Conservation (phyloP, 306 rosid genomes). For the Prunus armeniaca region DNA sequence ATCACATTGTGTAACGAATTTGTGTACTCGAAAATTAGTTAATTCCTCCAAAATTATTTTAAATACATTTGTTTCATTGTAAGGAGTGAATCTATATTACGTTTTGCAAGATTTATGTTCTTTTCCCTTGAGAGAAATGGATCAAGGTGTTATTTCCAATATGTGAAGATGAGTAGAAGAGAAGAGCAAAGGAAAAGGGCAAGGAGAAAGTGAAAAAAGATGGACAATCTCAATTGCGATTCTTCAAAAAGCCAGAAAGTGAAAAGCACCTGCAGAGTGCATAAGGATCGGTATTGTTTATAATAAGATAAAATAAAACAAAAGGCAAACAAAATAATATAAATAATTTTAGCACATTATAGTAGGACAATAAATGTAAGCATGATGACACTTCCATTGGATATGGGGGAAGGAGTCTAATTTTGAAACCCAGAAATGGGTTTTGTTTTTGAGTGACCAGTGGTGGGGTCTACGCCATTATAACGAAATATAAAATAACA, state of each 20-base stretch:
- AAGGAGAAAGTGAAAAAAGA: constrained; percentile 38
- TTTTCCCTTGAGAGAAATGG: constrained; percentile 21
- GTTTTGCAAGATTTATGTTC: background rate
- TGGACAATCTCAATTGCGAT: constrained; percentile 50
- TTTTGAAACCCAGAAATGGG: constrained; percentile 40
- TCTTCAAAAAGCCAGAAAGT: constrained; percentile 59
- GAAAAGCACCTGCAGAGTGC: constrained; percentile 45
- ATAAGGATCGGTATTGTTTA: constrained; percentile 27
- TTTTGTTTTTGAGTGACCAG: constrained; percentile 46
- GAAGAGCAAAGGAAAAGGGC: constrained; percentile 21
- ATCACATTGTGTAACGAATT: background rate
- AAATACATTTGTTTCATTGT: background rate
- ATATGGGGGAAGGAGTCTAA: constrained; percentile 33
- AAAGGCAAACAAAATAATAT: constrained; percentile 41
- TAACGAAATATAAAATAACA: constrained; percentile 36
- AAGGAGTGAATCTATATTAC: background rate
- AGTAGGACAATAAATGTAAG: constrained; percentile 33
- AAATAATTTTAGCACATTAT: constrained; percentile 39
- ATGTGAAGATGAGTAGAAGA: constrained; percentile 16
- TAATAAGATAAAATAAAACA: constrained; percentile 27
- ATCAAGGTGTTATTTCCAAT: constrained; percentile 1
- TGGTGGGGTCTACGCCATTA: constrained; percentile 63
- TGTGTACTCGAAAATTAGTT: background rate
- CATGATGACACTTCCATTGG: constrained; percentile 45
- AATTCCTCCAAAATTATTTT: background rate